phyloP scores from a whole-genome alignment of 2,329 filamentous ascomycete genomes.

The Macroventuria anomochaeta region DNA sequence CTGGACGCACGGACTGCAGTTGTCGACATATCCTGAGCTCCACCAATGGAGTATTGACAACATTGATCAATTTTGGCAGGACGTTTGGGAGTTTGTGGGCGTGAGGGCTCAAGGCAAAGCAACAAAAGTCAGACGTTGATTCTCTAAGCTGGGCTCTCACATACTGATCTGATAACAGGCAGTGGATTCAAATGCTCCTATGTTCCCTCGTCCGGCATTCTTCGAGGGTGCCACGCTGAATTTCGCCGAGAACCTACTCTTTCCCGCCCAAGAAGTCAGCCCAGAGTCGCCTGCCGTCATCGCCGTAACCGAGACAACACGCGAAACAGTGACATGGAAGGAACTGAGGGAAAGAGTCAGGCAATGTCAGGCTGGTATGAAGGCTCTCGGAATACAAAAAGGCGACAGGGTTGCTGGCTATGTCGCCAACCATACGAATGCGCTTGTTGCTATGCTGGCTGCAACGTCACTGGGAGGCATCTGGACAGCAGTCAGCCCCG shows the following conservation, averaged over 20 bases:
- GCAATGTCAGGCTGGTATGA: slow-evolving; percentile 73
- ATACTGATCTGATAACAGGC: slow-evolving; percentile 60
- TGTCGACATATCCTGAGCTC: slow-evolving; percentile 74
- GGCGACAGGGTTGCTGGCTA: slow-evolving; percentile 73
- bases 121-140: slow-evolving; percentile 59
- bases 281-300: slow-evolving; percentile 74
- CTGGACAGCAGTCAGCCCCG: slow-evolving; percentile 92
- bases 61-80: slow-evolving; percentile 79
- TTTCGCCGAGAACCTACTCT: slow-evolving; percentile 94
- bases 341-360: slow-evolving; percentile 80
- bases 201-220: slow-evolving; percentile 89
- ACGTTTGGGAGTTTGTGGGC: slow-evolving; percentile 83
- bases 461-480: slow-evolving; percentile 82
- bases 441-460: slow-evolving; percentile 86
- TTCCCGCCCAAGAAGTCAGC: slow-evolving; percentile 66
- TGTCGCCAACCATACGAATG: slow-evolving; percentile 87
- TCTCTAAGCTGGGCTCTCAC: not conserved
- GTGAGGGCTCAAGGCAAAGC: slow-evolving; percentile 72
- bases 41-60: slow-evolving; percentile 85
- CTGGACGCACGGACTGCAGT: slow-evolving; percentile 66
- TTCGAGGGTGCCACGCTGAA: slow-evolving; percentile 82
- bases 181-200: slow-evolving; percentile 68
- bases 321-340: slow-evolving; percentile 75
- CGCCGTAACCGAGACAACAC: slow-evolving; percentile 76
- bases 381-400: slow-evolving; percentile 66